These are phyloP conservation scores for Yamadazyma sp. DNA, from an alignment of 1,139 yeast genomes.

Conservation along the genomic window DNA sequence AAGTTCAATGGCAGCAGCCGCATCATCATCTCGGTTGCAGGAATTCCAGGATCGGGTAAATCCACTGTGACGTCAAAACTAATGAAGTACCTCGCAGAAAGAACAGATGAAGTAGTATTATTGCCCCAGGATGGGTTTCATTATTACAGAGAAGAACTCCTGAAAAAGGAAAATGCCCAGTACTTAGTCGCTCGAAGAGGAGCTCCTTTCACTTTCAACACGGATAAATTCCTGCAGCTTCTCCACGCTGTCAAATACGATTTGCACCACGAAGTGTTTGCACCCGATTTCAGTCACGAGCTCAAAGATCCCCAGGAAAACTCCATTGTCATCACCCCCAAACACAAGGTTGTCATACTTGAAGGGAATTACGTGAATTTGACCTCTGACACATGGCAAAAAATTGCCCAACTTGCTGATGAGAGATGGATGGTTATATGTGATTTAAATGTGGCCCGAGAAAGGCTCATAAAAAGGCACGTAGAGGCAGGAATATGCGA, in stretches of 20 bases:
- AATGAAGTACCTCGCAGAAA: conserved; percentile 19
- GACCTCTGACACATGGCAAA: conserved; percentile 50
- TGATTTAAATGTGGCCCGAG: conserved; percentile 44
- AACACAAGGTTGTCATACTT: conserved; percentile 51
- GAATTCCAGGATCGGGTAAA: conserved; percentile 84
- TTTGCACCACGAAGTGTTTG: conserved; percentile 27
- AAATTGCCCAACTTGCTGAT: conserved; percentile 35
- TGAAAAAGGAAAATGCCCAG: conserved; percentile 49
- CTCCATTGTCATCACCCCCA: conserved; percentile 43
- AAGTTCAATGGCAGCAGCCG: conserved; percentile 1
- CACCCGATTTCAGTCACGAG: conserved; percentile 79
- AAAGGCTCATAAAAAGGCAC: conserved; percentile 71
- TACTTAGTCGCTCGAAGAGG: conserved; percentile 71
- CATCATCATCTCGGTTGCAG: conserved; percentile 46
- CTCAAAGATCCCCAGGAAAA: conserved; percentile 63
- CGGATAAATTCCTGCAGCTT: conserved; percentile 33
- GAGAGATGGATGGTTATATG: conserved; percentile 50
- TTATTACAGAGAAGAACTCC: conserved; percentile 56
- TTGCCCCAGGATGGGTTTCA: conserved; percentile 83
- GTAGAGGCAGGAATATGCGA: conserved; percentile 64
- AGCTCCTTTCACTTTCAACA: conserved; percentile 82
- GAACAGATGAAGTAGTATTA: conserved; percentile 13
- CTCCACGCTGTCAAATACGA: conserved; percentile 21
- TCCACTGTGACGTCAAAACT: conserved; percentile 54
- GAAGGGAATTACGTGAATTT: conserved; percentile 67